Base-by-base conservation (phyloP, 352 stramenopile species). In the Phytopythium ostracodes region DNA sequence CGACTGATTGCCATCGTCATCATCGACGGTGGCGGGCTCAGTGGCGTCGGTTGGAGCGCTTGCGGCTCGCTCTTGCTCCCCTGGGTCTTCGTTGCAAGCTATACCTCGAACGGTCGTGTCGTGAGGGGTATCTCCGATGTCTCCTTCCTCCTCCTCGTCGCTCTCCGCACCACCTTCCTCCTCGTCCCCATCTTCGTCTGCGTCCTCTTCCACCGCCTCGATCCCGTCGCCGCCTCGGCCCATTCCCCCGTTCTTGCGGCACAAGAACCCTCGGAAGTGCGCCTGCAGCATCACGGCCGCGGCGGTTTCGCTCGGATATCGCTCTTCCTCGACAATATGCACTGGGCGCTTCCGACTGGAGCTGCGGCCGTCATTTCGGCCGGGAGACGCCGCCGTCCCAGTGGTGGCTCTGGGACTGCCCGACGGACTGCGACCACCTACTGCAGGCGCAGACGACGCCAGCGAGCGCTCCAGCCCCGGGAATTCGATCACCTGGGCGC, bases 401-500 rank as follows among this genome's bases (percentile, higher is more conserved):
- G 25, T 31, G 11, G 53, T 33, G 29, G 29, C 53, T 38, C 53
- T 25, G 18, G 53, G 53, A 36, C 53, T 59, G 18, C 9, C 29
- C 7, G 36, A 33, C 7, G 53, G 22, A 57, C 51, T 57, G 12
- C 51, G 51, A 18, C 20, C 9, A 4, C 33, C 51, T 6, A 5
- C 31, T 29, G 36, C n/a, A 49, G 53, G 18, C 22, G 52, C 20
- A 7, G 29, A 53, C 29, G 29, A 11, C 3, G 52, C n/a, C 22
- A 44, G 62, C 29, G 49, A 54, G 17, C 59, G 61, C 40, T 83
- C 79, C 8, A 90, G 60, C 6, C 56, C 60, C 1, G 81, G 79
- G 31, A 90, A 88, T 1, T 72, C 47, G 35, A 90, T 72, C 33
- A 87, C 66, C 42, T 90, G 78, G 22, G 78, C 63, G 0, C 72